Evolutionary conservation across 177 flowering plant species (phyloP).

Genomic region (Telopea speciosissima): DNA sequence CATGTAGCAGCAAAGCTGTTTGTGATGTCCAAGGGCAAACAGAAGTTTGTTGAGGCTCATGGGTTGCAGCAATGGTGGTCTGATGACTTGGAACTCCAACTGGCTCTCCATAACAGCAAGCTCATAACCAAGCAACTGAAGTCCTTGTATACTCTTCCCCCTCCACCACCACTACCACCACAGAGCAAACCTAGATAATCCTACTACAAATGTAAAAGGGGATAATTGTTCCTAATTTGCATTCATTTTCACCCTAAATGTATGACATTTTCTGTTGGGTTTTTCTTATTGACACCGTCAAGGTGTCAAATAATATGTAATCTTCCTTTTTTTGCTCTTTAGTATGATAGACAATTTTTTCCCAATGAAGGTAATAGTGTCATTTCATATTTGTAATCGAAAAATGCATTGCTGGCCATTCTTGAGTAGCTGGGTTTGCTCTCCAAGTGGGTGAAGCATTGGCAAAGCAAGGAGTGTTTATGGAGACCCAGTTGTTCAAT

Average conservation of each 20-base stretch:
- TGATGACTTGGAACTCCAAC: conserved; percentile 71
- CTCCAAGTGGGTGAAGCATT: conserved; percentile 84
- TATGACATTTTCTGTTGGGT: too few relatives aligned
- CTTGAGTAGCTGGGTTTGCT: conserved; percentile 92
- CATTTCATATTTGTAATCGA: too few relatives aligned
- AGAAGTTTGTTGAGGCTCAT: conserved; percentile 87
- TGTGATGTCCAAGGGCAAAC: conserved; percentile 81
- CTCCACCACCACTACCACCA: conserved; percentile 10
- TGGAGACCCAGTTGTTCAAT: conserved; percentile 90
- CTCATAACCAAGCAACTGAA: conserved; percentile 72
- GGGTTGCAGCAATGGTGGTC: conserved; percentile 98
- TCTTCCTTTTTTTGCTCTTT: too few relatives aligned
- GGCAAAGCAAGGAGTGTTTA: conserved; percentile 73
- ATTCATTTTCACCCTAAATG: too few relatives aligned
- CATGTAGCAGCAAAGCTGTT: conserved; percentile 67
- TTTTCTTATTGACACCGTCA: too few relatives aligned
- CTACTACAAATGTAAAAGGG: background rate
- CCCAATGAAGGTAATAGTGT: too few relatives aligned
- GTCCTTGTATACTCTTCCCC: conserved; percentile 51
- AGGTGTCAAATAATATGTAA: too few relatives aligned
- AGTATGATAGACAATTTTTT: too few relatives aligned
- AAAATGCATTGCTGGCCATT: conserved; percentile 85
- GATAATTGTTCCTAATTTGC: too few relatives aligned
- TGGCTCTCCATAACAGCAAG: conserved; percentile 62
- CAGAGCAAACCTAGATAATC: background rate